A percentile compares a stretch with the other conserved stretches of the same genome.
phyloP scores from a whole-genome alignment of 139 green algal genomes.

The Monoraphidium neglectum region DNA sequence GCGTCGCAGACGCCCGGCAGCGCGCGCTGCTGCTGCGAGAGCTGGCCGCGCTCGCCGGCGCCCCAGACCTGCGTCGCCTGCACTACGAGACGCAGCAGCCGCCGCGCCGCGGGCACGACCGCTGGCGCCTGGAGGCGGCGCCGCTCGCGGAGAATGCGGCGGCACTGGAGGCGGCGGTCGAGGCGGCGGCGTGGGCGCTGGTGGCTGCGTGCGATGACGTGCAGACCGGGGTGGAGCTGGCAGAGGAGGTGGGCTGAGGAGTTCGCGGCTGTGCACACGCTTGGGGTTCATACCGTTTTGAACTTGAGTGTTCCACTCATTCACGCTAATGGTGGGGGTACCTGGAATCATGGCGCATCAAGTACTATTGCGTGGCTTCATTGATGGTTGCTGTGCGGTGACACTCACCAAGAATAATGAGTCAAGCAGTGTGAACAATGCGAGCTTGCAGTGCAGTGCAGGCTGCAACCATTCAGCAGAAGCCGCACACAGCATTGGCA shows the following conservation, averaged over 20 bases:
- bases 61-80: background rate
- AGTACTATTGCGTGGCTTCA: too few relatives aligned
- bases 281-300: background rate
- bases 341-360: background rate
- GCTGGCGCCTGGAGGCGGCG: constrained; percentile 9
- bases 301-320: background rate
- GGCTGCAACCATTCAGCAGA: too few relatives aligned
- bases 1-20: constrained; percentile 1
- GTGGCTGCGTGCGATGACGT: background rate
- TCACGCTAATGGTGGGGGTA: background rate
- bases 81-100: constrained; percentile 6
- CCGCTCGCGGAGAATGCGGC: constrained; percentile 9
- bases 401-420: too few relatives aligned
- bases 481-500: too few relatives aligned
- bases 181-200: background rate
- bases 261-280: too few relatives aligned
- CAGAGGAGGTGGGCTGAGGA: constrained; percentile 7
- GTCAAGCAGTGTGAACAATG: too few relatives aligned
- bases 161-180: background rate
- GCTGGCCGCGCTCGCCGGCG: background rate
- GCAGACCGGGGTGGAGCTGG: background rate
- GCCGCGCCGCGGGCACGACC: background rate
- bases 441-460: too few relatives aligned
- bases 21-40: constrained; percentile 5
- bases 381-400: too few relatives aligned